These are phyloP conservation scores for Xylaria castorea DNA, from an alignment of 495 filamentous ascomycete genomes.

Conservation along the genomic window DNA sequence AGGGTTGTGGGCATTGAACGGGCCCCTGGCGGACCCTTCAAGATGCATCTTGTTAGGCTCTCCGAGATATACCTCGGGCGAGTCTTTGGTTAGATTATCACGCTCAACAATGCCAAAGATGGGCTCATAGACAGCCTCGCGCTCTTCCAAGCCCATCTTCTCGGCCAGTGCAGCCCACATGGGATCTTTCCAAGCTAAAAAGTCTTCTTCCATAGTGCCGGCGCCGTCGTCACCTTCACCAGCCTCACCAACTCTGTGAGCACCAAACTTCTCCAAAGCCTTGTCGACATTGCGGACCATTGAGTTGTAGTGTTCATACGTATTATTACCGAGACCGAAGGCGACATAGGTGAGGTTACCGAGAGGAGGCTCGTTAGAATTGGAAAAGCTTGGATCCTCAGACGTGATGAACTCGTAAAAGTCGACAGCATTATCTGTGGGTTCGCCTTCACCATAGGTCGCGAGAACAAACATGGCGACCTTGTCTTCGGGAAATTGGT, in stretches of 20 bases:
- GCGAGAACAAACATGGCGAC: slow-evolving; percentile 94
- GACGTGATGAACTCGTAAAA: slow-evolving; percentile 95
- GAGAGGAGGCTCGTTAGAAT: slow-evolving; percentile 78
- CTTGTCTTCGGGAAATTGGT: slow-evolving; percentile 87
- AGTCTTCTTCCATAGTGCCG: slow-evolving; percentile 99
- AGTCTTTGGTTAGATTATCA: slow-evolving; percentile 73
- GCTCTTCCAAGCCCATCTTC: slow-evolving; percentile 88
- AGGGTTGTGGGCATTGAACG: slow-evolving; percentile 95
- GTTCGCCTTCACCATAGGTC: slow-evolving; percentile 98
- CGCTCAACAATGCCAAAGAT: slow-evolving; percentile 84
- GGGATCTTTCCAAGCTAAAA: slow-evolving; percentile 98
- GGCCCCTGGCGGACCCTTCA: slow-evolving; percentile 82
- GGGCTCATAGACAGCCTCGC: slow-evolving; percentile 94
- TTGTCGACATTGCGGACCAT: slow-evolving; percentile 93
- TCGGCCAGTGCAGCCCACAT: slow-evolving; percentile 91
- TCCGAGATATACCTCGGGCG: slow-evolving; percentile 90
- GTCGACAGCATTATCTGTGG: slow-evolving; percentile 97
- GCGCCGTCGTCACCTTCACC: slow-evolving; percentile 98
- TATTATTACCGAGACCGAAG: slow-evolving; percentile 98
- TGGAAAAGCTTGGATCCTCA: slow-evolving; percentile 82
- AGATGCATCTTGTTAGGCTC: slow-evolving; percentile 97
- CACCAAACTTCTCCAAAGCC: slow-evolving; percentile 80
- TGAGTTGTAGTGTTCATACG: slow-evolving; percentile 98
- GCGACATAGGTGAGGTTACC: slow-evolving; percentile 89
- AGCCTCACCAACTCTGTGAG: slow-evolving; percentile 79